Percentiles rank a stretch among this genome's conserved stretches.
These are phyloP conservation scores for Globisporangium emineosum DNA, from an alignment of 352 stramenopile genomes.

Conservation along the genomic window DNA sequence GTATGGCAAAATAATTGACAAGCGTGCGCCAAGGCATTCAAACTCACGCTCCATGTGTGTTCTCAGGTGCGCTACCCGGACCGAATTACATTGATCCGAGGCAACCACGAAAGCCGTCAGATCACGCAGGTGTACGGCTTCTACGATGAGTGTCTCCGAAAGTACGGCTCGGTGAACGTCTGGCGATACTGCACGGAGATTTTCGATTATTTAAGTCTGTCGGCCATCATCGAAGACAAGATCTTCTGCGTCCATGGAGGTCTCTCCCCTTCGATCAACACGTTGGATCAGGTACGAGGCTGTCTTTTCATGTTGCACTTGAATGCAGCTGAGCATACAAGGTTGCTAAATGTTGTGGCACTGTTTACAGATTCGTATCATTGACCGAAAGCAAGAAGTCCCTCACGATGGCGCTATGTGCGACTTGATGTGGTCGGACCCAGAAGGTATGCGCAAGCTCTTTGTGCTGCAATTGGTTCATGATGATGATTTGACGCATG, in stretches of 20 bases:
- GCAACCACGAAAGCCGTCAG: conserved; percentile 57
- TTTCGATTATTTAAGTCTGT: conserved; percentile 99
- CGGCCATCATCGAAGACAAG: conserved; percentile 98
- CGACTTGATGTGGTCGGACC: conserved; percentile 95
- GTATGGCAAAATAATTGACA: conserved; percentile 39
- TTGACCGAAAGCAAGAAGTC: conserved; percentile 98
- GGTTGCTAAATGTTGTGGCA: neutral
- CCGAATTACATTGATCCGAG: conserved; percentile 97
- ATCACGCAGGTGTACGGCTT: conserved; percentile 47
- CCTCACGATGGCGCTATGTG: conserved; percentile 99
- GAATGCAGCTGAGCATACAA: neutral
- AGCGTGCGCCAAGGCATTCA: neutral
- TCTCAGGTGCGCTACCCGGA: conserved; percentile 95
- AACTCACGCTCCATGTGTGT: neutral
- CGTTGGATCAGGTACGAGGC: conserved; percentile 72
- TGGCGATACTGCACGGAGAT: conserved; percentile 99
- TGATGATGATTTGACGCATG: conserved; percentile 56
- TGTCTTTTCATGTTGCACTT: conserved; percentile 4
- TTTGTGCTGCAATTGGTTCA: neutral
- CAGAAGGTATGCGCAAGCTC: conserved; percentile 46
- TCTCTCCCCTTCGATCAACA: conserved; percentile 92
- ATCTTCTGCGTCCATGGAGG: conserved; percentile 99
- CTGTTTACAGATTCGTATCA: conserved; percentile 64
- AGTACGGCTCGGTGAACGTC: conserved; percentile 94
- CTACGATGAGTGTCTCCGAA: conserved; percentile 70